Percentiles rank a stretch among this genome's conserved stretches.
phyloP scores from a whole-genome alignment of 805 yeast species.

The Saturnispora quitensis region DNA sequence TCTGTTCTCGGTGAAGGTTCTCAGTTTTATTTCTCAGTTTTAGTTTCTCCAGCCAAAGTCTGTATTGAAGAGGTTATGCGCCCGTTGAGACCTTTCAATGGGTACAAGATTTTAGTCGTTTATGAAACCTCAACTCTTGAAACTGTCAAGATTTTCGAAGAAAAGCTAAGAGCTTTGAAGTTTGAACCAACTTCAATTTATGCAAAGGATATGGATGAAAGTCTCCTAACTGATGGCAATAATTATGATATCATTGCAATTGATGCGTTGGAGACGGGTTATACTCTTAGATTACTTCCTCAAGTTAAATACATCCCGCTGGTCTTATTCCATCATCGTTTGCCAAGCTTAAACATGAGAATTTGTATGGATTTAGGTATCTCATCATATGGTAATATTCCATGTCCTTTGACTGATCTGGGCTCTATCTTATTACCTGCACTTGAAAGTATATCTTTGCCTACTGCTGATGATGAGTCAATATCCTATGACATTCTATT shows the following conservation, averaged over 20 bases:
- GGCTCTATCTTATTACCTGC: conserved; percentile 83
- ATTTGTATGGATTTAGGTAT: conserved; percentile 79
- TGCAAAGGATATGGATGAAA: conserved; percentile 41
- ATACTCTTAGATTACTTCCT: conserved; percentile 55
- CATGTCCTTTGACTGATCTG: conserved; percentile 71
- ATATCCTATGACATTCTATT: conserved; percentile 63
- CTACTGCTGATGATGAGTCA: conserved; percentile 71
- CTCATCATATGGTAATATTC: conserved; percentile 81
- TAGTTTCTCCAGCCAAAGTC: conserved; percentile 64
- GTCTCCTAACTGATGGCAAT: conserved; percentile 42
- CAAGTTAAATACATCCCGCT: conserved; percentile 81
- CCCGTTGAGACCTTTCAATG: conserved; percentile 59
- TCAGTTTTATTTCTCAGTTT: conserved; percentile 70
- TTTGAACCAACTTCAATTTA: conserved; percentile 49
- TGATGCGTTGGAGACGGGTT: conserved; percentile 69
- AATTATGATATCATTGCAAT: conserved; percentile 75
- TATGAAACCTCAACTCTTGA: conserved; percentile 50
- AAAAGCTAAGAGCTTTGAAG: conserved; percentile 44
- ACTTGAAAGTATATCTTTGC: conserved; percentile 70
- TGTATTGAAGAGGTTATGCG: conserved; percentile 58
- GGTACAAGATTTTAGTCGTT: conserved; percentile 62
- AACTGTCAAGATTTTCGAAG: conserved; percentile 42
- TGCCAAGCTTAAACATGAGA: conserved; percentile 71
- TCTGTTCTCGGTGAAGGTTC: conserved; percentile 76
- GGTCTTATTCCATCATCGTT: conserved; percentile 65